Conservation (phyloP, 805 yeast genomes). For the Lachancea kluyveri region DNA sequence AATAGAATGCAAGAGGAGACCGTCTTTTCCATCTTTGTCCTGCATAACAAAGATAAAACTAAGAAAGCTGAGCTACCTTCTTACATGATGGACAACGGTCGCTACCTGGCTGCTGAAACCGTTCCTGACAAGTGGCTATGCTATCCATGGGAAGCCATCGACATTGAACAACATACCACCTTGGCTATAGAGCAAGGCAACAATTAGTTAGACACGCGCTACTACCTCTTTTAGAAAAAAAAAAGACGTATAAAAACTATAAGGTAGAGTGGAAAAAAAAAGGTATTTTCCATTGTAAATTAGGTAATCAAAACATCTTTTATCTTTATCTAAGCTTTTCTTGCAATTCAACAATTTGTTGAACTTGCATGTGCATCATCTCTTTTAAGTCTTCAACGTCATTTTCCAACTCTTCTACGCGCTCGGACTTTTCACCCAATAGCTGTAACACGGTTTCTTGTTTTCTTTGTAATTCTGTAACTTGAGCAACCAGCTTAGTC, state of each 20-base stretch:
- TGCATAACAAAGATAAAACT: conserved; percentile 78
- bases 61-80: conserved; percentile 70
- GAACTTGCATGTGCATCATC: conserved; percentile 75
- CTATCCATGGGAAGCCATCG: conserved; percentile 85
- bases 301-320: background rate
- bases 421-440: conserved; percentile 84
- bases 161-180: conserved; percentile 71
- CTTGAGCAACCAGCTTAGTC: conserved; percentile 25
- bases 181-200: conserved; percentile 63
- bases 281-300: too few species aligned
- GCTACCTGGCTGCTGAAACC: conserved; percentile 67
- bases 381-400: conserved; percentile 89
- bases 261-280: too few species aligned
- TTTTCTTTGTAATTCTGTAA: conserved; percentile 35
- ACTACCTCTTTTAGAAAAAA: too few species aligned
- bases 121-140: conserved; percentile 81
- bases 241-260: too few species aligned
- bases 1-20: conserved; percentile 58
- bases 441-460: conserved; percentile 56
- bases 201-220: conserved; percentile 30
- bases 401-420: conserved; percentile 75
- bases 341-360: conserved; percentile 71
- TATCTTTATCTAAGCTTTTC: conserved; percentile 16
- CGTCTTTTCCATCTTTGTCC: conserved; percentile 67
- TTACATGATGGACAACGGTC: conserved; percentile 54